Base-by-base conservation (phyloP, 2,329 filamentous ascomycete genomes). In the Ploettnerulaceae sp. region DNA sequence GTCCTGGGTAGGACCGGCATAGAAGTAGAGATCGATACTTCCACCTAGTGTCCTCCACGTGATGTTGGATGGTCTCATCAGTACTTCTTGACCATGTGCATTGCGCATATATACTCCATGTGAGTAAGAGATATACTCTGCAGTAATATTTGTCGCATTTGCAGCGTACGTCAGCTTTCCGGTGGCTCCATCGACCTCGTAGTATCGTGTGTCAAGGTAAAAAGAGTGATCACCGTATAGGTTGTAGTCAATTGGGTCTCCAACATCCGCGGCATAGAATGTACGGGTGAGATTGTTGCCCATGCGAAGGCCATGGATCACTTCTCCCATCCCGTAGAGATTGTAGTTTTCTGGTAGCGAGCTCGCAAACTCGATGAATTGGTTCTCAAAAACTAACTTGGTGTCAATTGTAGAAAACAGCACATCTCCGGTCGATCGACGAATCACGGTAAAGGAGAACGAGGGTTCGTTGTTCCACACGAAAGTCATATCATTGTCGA, bases 61-160 rank as follows among this genome's bases (percentile, higher is more conserved):
- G 48, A 90, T 71, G 50, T 78, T 79, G 1, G 75, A 71, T 0
- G 81, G 71, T 12, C 72, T 70, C 51, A 90, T 70, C 2, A 89
- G 66, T 6, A 89, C 69, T 54, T 93, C 87, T 64, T 88, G 84
- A 2, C 79, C 82, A 61, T 93, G 87, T 1, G 82, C 75, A 61
- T 90, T 93, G 26, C 88, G 77, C 14, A 86, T 69, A 61, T 86
- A 91, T 1, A 91, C 79, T 21, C 86, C 87, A 57, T 93, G 87
- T 0, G 84, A 85, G 53, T 77, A 79, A 1, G 82, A 84, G 29
- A 75, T 70, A 54, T 87, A 88, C 14, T 74, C 66, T 11, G 70
- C 70, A 3, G 71, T 69, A 5, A 66, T 66, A 53, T 77, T 70
- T 0, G 75, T 71, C 9, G 78, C 70, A 49, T 80, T 70, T 37